Percentiles rank a stretch among this genome's conserved stretches.
phyloP scores from a whole-genome alignment of 192 early-diverging fungal species.

The Backusella parvicylindrica region DNA sequence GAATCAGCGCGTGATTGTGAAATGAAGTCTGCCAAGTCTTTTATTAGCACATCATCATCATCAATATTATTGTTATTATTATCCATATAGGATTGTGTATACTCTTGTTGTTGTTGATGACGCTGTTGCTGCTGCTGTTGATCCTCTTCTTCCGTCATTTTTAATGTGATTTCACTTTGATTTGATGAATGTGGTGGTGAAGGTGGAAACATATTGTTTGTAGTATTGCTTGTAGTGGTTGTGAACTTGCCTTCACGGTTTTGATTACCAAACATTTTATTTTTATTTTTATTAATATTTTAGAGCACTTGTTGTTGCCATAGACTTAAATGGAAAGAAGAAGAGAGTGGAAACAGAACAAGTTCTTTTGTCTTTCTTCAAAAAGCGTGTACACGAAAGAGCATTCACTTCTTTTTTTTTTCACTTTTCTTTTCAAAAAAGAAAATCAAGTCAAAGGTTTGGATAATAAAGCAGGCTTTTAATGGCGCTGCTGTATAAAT shows the following conservation, averaged over 20 bases:
- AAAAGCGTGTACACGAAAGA: neutral
- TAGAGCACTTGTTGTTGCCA: neutral
- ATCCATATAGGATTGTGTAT: neutral
- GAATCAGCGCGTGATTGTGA: neutral
- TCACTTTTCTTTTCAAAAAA: neutral
- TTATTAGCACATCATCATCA: neutral
- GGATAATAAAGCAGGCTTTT: constrained; percentile 3
- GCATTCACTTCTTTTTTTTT: neutral
- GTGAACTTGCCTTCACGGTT: neutral
- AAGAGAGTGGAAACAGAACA: neutral
- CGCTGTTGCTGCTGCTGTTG: neutral
- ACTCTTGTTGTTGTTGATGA: neutral
- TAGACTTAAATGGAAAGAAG: neutral
- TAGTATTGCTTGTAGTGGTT: neutral
- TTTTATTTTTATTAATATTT: neutral
- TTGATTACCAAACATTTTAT: neutral
- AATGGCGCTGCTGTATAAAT: neutral
- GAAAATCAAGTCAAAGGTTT: neutral
- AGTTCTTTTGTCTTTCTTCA: neutral
- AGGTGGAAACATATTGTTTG: neutral
- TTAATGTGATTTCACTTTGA: neutral
- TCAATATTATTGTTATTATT: neutral
- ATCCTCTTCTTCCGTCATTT: neutral
- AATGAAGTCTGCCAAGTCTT: neutral
- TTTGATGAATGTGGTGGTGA: neutral